Percentiles rank a stretch among this genome's conserved stretches.
phyloP scores from a whole-genome alignment of 352 stramenopile species.

The Salisapilia sapeloensis region DNA sequence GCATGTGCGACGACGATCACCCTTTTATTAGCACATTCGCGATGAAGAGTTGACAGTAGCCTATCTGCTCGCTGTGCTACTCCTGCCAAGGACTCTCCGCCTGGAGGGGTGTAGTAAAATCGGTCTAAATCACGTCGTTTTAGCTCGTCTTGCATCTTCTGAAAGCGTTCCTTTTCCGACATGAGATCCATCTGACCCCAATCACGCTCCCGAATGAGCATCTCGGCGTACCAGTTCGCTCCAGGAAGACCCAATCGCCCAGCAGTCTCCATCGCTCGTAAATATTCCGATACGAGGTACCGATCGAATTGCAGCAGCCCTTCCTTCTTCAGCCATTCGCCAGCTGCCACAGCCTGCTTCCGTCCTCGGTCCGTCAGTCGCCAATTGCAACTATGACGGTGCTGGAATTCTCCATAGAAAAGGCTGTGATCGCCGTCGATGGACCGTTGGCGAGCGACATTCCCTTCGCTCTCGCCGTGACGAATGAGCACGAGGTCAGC shows the following conservation, averaged over 20 bases:
- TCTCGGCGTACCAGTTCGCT: constrained; percentile 74
- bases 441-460: constrained; percentile 72
- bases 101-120: constrained; percentile 76
- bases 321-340: constrained; percentile 71
- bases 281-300: constrained; percentile 77
- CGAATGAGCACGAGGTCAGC: constrained; percentile 76
- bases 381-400: constrained; percentile 82
- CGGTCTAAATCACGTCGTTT: constrained; percentile 62
- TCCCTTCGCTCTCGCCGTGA: constrained; percentile 80
- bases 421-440: constrained; percentile 70
- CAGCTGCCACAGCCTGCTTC: constrained; percentile 45
- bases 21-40: constrained; percentile 57
- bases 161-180: constrained; percentile 72
- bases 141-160: constrained; percentile 82
- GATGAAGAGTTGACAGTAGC: constrained; percentile 58
- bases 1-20: constrained; percentile 77
- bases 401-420: constrained; percentile 76
- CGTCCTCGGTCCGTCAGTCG: constrained; percentile 71
- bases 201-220: constrained; percentile 78
- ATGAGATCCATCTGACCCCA: constrained; percentile 84
- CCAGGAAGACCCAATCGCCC: constrained; percentile 54
- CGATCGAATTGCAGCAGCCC: constrained; percentile 64
- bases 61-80: constrained; percentile 73
- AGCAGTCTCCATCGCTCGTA: constrained; percentile 76
- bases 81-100: constrained; percentile 64